Conservation (phyloP, 1,139 yeast species). For the Candida smagusa region DNA sequence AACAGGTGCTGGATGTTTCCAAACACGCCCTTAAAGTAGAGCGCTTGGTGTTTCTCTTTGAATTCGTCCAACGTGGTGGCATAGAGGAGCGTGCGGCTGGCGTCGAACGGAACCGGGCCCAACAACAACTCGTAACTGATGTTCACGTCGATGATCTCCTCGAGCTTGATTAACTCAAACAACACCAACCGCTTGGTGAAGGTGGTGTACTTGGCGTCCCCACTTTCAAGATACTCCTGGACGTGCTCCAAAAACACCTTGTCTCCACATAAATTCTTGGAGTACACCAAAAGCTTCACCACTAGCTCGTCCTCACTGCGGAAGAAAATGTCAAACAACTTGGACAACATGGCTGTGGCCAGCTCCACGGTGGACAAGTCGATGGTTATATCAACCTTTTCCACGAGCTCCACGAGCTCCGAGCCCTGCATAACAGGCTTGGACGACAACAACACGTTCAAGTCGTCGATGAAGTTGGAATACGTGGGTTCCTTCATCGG, state of each 20-base stretch:
- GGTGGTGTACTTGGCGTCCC: too few species aligned
- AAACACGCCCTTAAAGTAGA: slow-evolving; percentile 8
- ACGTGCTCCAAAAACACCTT: too few species aligned
- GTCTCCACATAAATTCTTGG: too few species aligned
- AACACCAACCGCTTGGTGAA: background rate
- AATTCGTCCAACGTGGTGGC: slow-evolving; percentile 1
- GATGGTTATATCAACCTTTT: slow-evolving; percentile 1
- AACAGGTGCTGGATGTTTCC: slow-evolving; percentile 11
- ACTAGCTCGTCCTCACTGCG: background rate
- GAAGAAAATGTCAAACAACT: too few species aligned
- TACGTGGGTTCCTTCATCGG: slow-evolving; percentile 17
- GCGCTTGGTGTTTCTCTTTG: slow-evolving; percentile 1
- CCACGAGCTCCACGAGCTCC: slow-evolving; percentile 7
- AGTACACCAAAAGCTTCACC: slow-evolving; percentile 15
- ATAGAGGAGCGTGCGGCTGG: slow-evolving; percentile 3
- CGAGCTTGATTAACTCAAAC: background rate
- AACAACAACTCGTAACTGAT: slow-evolving; percentile 1
- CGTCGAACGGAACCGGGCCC: background rate
- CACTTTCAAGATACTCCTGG: too few species aligned
- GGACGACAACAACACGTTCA: slow-evolving; percentile 16
- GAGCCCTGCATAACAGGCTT: slow-evolving; percentile 1
- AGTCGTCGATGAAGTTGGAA: slow-evolving; percentile 27
- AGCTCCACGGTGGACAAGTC: slow-evolving; percentile 2
- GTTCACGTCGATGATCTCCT: background rate
- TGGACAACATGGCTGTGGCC: too few species aligned